Conservation (phyloP, 495 filamentous ascomycete genomes). For the Penicillium riverlandense region DNA sequence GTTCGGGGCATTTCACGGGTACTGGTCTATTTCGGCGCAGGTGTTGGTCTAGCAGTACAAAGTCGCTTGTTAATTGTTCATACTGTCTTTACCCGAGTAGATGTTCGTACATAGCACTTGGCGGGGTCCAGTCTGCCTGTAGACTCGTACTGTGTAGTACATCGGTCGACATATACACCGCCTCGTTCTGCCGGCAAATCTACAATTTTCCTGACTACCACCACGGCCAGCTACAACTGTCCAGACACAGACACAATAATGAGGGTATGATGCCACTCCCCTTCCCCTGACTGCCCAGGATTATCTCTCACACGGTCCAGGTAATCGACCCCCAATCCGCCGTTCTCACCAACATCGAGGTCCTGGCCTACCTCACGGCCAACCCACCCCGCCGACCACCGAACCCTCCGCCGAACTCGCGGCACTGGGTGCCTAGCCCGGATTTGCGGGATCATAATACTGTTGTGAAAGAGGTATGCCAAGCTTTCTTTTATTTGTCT, state of each 20-base stretch:
- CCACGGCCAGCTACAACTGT: neutral
- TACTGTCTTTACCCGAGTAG: constrained; percentile 8
- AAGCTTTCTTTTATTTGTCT: neutral
- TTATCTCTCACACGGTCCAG: constrained; percentile 19
- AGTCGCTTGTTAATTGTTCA: constrained; percentile 28
- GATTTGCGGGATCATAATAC: constrained; percentile 42
- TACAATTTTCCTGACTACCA: constrained; percentile 15
- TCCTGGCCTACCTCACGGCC: constrained; percentile 47
- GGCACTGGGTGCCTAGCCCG: constrained; percentile 36
- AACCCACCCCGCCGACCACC: constrained; percentile 39
- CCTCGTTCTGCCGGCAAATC: constrained; percentile 15
- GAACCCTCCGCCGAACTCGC: constrained; percentile 30
- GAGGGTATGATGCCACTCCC: constrained; percentile 17
- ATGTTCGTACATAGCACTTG: neutral
- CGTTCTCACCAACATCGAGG: constrained; percentile 59
- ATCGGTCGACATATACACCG: neutral
- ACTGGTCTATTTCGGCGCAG: constrained; percentile 24
- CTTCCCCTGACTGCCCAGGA: neutral
- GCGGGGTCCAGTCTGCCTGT: too few species aligned
- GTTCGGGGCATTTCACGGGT: constrained; percentile 39
- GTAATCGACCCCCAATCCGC: constrained; percentile 58
- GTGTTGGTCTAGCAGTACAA: constrained; percentile 21
- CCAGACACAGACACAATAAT: constrained; percentile 14
- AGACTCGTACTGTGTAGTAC: too few species aligned
- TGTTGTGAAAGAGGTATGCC: constrained; percentile 41